phyloP scores from a whole-genome alignment of 257 asterid genomes.

The Nicotiana tomentosiformis region DNA sequence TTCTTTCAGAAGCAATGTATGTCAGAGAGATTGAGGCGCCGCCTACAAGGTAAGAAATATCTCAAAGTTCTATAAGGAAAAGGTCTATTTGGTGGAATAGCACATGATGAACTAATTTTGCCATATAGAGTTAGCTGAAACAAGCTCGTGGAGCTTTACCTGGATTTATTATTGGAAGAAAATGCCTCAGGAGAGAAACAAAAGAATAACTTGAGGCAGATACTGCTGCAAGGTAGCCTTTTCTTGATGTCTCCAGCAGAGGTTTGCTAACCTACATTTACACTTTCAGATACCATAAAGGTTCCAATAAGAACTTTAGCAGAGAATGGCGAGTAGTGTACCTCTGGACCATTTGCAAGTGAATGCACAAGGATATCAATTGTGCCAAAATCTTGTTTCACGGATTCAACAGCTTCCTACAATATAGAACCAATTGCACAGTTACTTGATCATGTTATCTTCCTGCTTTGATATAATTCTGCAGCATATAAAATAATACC shows the following conservation, averaged over 20 bases:
- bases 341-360: conserved; percentile 99
- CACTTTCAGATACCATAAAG: not conserved
- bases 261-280: conserved; percentile 65
- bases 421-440: not conserved
- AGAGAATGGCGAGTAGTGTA: conserved; percentile 10
- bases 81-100: not conserved
- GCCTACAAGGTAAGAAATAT: conserved; percentile 36
- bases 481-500: not conserved
- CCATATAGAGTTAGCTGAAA: not conserved
- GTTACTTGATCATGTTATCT: not conserved
- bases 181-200: conserved; percentile 71
- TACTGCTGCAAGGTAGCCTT: conserved; percentile 81
- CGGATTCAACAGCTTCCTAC: conserved; percentile 89
- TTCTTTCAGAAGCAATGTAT: conserved; percentile 88
- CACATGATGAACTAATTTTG: not conserved
- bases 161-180: conserved; percentile 80
- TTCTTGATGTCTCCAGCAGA: conserved; percentile 75
- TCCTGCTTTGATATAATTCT: not conserved
- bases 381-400: conserved; percentile 84
- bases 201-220: conserved; percentile 93
- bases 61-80: not conserved
- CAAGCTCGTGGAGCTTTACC: conserved; percentile 26
- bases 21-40: conserved; percentile 91
- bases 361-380: conserved; percentile 97
- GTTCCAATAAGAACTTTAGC: not conserved